These are phyloP conservation scores for Metschnikowia arizonensis DNA, from an alignment of 805 yeast genomes.

Conservation along the genomic window DNA sequence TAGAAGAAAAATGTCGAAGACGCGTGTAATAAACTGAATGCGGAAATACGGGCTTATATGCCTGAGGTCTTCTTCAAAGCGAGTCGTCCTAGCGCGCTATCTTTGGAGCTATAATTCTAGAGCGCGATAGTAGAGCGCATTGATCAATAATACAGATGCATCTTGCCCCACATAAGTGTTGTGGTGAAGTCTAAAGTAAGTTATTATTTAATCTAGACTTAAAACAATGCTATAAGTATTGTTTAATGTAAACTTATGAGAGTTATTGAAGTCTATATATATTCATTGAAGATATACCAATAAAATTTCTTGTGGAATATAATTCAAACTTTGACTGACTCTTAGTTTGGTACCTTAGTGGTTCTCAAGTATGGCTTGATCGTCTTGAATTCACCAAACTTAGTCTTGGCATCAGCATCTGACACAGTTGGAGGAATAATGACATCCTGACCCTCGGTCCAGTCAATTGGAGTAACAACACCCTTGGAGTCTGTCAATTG, in stretches of 20 bases:
- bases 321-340: too few relatives aligned
- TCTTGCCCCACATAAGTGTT: too few relatives aligned
- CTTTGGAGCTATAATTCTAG: too few relatives aligned
- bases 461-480: constrained; percentile 66
- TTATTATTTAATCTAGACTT: too few relatives aligned
- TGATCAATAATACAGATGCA: too few relatives aligned
- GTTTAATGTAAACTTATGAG: too few relatives aligned
- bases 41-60: constrained; percentile 4
- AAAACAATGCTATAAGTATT: too few relatives aligned
- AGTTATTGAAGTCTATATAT: too few relatives aligned
- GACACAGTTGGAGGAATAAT: constrained; percentile 65
- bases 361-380: constrained; percentile 63
- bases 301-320: too few relatives aligned
- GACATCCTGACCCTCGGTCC: constrained; percentile 72
- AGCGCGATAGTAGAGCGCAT: too few relatives aligned
- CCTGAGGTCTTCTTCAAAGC: not conserved
- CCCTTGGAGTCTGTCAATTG: constrained; percentile 60
- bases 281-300: too few relatives aligned
- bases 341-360: constrained; percentile 33
- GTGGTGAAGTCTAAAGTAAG: too few relatives aligned
- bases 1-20: constrained; percentile 1
- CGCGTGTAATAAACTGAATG: constrained; percentile 13
- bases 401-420: constrained; percentile 54
- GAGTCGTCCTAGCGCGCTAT: not conserved
- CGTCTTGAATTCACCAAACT: constrained; percentile 58